A percentile compares a stretch with the other conserved stretches of the same genome.
These are phyloP conservation scores for Podosphaera aphanis DNA, from an alignment of 2,329 filamentous ascomycete genomes.

Conservation along the genomic window DNA sequence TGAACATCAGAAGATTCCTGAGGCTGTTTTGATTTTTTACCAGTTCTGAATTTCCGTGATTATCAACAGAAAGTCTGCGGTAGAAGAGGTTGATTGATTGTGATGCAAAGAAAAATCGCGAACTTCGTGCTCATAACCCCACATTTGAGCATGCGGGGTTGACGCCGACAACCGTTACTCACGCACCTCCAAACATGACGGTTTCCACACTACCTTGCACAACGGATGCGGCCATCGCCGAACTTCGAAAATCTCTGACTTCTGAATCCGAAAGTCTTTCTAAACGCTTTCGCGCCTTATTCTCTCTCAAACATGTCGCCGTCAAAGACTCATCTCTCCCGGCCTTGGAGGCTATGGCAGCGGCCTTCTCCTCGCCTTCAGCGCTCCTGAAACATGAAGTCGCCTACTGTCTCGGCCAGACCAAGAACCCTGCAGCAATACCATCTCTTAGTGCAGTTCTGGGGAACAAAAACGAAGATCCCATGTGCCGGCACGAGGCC, in stretches of 20 bases:
- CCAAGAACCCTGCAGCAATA: conserved; percentile 51
- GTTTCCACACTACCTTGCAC: too few species aligned
- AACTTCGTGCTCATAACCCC: too few species aligned
- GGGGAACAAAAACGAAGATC: conserved; percentile 57
- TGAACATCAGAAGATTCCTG: too few species aligned
- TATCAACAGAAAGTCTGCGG: too few species aligned
- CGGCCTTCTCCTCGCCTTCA: conserved; percentile 62
- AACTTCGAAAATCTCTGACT: conserved; percentile 49
- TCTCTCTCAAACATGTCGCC: conserved; percentile 88
- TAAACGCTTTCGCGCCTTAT: conserved; percentile 81
- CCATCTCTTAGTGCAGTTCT: conserved; percentile 51
- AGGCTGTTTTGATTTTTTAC: too few species aligned
- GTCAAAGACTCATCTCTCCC: conserved; percentile 30
- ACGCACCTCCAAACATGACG: too few species aligned
- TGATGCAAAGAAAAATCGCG: too few species aligned
- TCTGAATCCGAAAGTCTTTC: conserved; percentile 66
- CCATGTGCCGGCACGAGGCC: conserved; percentile 91
- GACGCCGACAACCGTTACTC: too few species aligned
- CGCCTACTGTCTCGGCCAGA: conserved; percentile 90
- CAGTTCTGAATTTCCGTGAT: too few species aligned
- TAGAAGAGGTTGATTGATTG: too few species aligned
- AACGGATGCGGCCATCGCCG: conserved; percentile 4
- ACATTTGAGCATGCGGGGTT: too few species aligned
- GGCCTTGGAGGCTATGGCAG: conserved; percentile 62
- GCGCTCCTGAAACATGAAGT: conserved; percentile 89